Conservation (phyloP, 129 eudicot genomes). For the Flaveria linearis region DNA sequence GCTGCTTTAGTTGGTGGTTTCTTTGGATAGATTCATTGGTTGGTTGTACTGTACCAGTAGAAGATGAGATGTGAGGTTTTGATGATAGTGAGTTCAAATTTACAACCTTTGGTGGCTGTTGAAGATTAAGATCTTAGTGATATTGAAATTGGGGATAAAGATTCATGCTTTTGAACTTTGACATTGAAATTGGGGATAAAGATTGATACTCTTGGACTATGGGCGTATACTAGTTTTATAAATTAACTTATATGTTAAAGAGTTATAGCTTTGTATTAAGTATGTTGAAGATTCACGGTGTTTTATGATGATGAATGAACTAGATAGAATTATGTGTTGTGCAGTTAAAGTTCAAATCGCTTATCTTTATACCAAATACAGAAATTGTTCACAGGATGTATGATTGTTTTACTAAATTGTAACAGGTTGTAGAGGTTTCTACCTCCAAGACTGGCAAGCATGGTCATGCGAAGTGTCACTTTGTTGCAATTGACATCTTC, state of each 20-base stretch:
- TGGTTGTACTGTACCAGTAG: too few species aligned
- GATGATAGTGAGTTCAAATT: background rate
- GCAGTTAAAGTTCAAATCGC: background rate
- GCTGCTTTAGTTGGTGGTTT: too few species aligned
- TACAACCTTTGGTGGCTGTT: background rate
- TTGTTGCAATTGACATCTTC: conserved; percentile 67
- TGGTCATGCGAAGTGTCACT: conserved; percentile 75
- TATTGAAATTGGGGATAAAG: conserved; percentile 1
- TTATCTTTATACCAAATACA: background rate
- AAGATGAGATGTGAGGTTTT: too few species aligned
- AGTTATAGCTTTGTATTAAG: background rate
- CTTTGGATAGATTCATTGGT: too few species aligned
- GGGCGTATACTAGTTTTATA: background rate
- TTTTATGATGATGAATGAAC: background rate
- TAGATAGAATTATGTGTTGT: background rate
- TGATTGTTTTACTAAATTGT: background rate
- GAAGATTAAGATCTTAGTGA: background rate
- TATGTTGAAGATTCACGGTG: background rate
- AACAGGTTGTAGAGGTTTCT: conserved; percentile 65
- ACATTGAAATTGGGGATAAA: background rate
- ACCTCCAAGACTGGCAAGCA: conserved; percentile 79
- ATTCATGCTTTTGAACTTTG: background rate
- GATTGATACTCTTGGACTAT: background rate
- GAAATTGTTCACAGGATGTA: background rate
- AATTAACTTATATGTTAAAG: background rate